Percentiles rank a stretch among this genome's conserved stretches.
These are phyloP conservation scores for Pyrenula massariospora DNA, from an alignment of 495 filamentous ascomycete genomes.

Conservation along the genomic window DNA sequence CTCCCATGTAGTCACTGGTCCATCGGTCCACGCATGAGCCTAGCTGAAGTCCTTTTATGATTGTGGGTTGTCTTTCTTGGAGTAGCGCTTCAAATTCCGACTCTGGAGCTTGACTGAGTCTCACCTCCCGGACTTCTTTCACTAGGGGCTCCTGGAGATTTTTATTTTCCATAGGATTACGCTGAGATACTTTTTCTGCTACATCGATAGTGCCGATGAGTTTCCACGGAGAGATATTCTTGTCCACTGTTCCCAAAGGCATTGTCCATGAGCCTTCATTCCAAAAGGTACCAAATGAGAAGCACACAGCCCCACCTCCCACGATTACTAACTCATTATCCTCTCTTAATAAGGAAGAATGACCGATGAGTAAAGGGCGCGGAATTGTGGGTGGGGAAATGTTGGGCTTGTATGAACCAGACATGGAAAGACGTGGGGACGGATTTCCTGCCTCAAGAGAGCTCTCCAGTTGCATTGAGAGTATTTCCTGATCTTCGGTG, in stretches of 20 bases:
- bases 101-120: conserved; percentile 13
- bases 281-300: conserved; percentile 75
- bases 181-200: not conserved
- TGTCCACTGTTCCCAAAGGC: not conserved
- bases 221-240: not conserved
- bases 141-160: not conserved
- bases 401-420: not conserved
- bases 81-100: conserved; percentile 49
- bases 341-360: conserved; percentile 36
- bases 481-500: conserved; percentile 11
- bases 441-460: not conserved
- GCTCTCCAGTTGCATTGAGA: not conserved
- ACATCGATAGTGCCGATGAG: not conserved
- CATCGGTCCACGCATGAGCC: conserved; percentile 57
- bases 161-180: not conserved
- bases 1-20: conserved; percentile 57
- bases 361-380: conserved; percentile 57
- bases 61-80: conserved; percentile 43
- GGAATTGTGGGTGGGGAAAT: conserved; percentile 5
- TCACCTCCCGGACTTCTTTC: not conserved
- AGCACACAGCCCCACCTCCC: conserved; percentile 80
- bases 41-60: conserved; percentile 53
- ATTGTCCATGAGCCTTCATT: conserved; percentile 40
- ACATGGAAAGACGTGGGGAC: not conserved
- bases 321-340: conserved; percentile 42